A percentile compares a stretch with the other conserved stretches of the same genome.
Conservation (phyloP, 179 eudicot species). For the Spinacia oleracea region DNA sequence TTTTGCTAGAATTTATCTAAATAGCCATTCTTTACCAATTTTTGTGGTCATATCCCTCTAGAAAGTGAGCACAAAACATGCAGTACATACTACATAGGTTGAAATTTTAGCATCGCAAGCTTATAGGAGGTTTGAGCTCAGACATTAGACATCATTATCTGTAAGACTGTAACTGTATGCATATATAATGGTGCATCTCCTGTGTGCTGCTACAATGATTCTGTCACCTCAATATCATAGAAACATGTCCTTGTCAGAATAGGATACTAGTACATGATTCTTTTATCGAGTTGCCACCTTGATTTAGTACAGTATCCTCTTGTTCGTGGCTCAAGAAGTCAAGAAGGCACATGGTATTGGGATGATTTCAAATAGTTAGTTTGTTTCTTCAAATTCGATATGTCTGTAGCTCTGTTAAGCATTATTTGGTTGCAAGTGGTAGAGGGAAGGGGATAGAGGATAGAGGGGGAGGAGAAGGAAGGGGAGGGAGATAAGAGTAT, state of each 20-base stretch:
- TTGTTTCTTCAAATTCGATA: too few relatives aligned
- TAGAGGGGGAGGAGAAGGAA: not conserved
- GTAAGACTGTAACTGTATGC: not conserved
- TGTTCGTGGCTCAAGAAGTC: not conserved
- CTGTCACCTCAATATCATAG: not conserved
- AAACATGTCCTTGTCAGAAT: not conserved
- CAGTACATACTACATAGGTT: too few relatives aligned
- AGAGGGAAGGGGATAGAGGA: not conserved
- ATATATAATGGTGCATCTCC: not conserved
- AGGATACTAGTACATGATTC: not conserved
- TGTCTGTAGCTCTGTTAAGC: not conserved
- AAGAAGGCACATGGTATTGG: not conserved
- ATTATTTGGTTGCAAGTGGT: not conserved
- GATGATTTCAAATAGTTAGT: not conserved
- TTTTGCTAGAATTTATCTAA: not conserved
- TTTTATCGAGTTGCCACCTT: not conserved
- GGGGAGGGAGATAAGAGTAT: not conserved
- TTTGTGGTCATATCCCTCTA: not conserved
- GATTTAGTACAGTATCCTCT: not conserved
- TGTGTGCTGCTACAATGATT: not conserved
- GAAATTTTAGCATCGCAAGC: too few relatives aligned
- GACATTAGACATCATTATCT: not conserved
- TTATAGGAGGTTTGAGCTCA: not conserved
- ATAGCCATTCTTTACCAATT: too few relatives aligned
- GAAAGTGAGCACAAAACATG: not conserved